A percentile compares a stretch with the other conserved stretches of the same genome.
Evolutionary conservation across 768 basidiomycete genomes (phyloP).

Genomic region (Lactifluus echinatus): DNA sequence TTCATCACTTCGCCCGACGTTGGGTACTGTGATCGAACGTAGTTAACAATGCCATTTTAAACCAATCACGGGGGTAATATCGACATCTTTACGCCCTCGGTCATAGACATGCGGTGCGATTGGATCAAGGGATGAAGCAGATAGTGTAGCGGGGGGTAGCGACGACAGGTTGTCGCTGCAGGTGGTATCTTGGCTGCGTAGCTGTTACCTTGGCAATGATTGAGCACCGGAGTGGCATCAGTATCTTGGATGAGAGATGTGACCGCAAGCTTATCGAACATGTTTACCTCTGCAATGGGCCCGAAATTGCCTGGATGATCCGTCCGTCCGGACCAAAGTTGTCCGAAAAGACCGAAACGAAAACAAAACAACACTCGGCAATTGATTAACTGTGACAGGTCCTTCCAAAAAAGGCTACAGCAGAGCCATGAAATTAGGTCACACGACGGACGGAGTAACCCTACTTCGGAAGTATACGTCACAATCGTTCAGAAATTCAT

Average conservation of each 20-base stretch:
- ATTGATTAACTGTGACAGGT: too few species aligned
- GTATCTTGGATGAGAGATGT: too few species aligned
- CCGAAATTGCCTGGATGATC: too few species aligned
- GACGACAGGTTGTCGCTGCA: not conserved
- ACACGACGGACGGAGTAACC: not conserved
- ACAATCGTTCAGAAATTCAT: not conserved
- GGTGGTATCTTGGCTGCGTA: not conserved
- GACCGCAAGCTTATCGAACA: too few species aligned
- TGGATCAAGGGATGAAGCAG: not conserved
- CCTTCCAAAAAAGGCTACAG: not conserved
- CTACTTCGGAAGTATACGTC: not conserved
- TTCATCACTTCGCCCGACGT: not conserved
- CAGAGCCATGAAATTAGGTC: not conserved
- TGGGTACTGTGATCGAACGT: not conserved
- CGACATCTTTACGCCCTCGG: too few species aligned
- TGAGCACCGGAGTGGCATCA: not conserved
- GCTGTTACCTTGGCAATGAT: constrained; percentile 4
- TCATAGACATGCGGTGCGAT: too few species aligned
- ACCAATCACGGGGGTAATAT: not conserved
- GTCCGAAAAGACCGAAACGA: not conserved
- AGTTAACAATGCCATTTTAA: not conserved
- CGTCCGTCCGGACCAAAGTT: not conserved
- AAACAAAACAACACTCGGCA: too few species aligned
- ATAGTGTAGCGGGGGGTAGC: not conserved
- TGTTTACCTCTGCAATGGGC: too few species aligned